phyloP scores from a whole-genome alignment of 768 basidiomycete species.

The Trametes maxima region DNA sequence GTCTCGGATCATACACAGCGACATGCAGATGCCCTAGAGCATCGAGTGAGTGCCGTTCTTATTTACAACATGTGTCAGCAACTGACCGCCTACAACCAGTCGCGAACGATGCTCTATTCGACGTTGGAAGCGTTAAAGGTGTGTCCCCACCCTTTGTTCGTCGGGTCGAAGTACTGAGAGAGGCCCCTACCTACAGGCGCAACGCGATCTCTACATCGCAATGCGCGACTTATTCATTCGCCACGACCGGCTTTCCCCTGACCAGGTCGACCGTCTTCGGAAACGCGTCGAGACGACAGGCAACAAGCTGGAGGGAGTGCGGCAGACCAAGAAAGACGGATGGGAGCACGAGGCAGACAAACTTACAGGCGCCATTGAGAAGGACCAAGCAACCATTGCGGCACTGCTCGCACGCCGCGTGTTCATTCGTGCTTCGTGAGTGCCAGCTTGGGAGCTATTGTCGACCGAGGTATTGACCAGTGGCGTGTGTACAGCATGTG shows the following conservation, averaged over 20 bases:
- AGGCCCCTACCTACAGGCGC: slow-evolving; percentile 47
- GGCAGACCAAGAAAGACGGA: slow-evolving; percentile 70
- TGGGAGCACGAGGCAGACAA: slow-evolving; percentile 89
- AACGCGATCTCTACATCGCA: slow-evolving; percentile 86
- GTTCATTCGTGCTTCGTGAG: slow-evolving; percentile 86
- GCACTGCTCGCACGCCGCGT: slow-evolving; percentile 76
- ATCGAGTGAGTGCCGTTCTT: slow-evolving; percentile 52
- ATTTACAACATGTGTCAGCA: not conserved
- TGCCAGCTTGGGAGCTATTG: not conserved
- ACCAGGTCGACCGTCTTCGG: slow-evolving; percentile 85
- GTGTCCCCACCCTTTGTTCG: slow-evolving; percentile 1
- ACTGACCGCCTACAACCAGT: slow-evolving; percentile 42
- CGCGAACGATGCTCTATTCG: slow-evolving; percentile 60
- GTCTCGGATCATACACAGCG: slow-evolving; percentile 68
- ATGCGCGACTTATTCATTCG: slow-evolving; percentile 85
- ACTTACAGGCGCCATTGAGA: slow-evolving; percentile 70
- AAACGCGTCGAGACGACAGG: slow-evolving; percentile 81
- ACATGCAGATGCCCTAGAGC: slow-evolving; percentile 74
- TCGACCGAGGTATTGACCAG: not conserved
- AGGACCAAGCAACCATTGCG: slow-evolving; percentile 81
- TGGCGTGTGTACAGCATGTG: slow-evolving; percentile 66
- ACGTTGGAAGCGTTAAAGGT: slow-evolving; percentile 83
- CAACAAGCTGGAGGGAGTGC: slow-evolving; percentile 75
- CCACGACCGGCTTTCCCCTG: slow-evolving; percentile 85
- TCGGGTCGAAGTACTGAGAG: no score